Conservation (phyloP, 352 stramenopile species). For the Pythium utonaiense region DNA sequence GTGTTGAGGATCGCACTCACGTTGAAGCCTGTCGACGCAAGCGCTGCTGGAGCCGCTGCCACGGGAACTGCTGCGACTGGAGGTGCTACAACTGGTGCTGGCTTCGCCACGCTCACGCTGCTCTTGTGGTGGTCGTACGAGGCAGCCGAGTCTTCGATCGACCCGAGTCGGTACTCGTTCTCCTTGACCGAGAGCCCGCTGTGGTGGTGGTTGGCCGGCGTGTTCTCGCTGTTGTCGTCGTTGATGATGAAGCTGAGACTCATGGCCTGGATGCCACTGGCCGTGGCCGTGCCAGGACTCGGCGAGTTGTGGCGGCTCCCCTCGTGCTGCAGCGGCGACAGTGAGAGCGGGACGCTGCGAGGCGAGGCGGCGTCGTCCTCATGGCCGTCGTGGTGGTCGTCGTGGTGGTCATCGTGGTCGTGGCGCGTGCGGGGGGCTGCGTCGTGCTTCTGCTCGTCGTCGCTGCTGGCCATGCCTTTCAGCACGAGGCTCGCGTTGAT, state of each 20-base stretch:
- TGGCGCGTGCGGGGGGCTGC: constrained; percentile 11
- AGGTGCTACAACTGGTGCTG: constrained; percentile 2
- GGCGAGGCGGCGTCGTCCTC: constrained; percentile 7
- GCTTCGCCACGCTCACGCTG: background rate
- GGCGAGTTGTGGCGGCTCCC: constrained; percentile 16
- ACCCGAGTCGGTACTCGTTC: constrained; percentile 9
- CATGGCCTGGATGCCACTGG: constrained; percentile 69
- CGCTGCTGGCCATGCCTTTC: constrained; percentile 37
- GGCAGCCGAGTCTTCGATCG: constrained; percentile 27
- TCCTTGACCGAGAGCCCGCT: constrained; percentile 9
- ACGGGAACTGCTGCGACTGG: background rate
- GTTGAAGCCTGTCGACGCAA: constrained; percentile 32
- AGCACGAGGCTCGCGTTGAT: constrained; percentile 37
- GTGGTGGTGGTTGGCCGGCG: constrained; percentile 24
- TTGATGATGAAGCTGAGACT: constrained; percentile 85
- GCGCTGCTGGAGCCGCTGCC: constrained; percentile 24
- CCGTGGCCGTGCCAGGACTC: constrained; percentile 25
- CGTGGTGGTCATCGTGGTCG: background rate
- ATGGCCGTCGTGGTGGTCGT: constrained; percentile 19
- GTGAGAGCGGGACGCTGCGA: constrained; percentile 7
- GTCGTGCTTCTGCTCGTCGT: constrained; percentile 33
- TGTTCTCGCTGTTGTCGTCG: constrained; percentile 34
- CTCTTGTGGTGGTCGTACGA: background rate
- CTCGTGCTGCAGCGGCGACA: constrained; percentile 15
- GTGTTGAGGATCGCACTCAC: constrained; percentile 74